Evolutionary conservation across 768 basidiomycete genomes (phyloP).

Genomic region (Strobilomyces echinocephalus): DNA sequence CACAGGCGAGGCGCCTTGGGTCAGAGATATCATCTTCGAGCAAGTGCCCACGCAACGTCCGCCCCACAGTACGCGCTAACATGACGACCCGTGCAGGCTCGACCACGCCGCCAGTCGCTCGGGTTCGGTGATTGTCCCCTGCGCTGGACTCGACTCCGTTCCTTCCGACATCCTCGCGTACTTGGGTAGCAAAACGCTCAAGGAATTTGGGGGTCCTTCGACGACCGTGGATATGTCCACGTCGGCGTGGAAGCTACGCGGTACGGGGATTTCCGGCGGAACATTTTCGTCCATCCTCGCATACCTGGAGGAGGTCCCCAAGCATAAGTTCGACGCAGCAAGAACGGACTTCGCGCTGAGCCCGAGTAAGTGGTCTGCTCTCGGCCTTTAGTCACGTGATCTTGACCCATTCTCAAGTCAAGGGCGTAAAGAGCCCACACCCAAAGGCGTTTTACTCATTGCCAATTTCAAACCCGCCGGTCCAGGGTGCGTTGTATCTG

Average conservation of each 20-base stretch:
- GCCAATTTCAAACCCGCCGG: conserved; percentile 27
- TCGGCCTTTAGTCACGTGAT: not conserved
- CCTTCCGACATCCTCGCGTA: conserved; percentile 70
- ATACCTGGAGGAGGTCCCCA: conserved; percentile 30
- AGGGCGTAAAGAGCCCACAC: conserved; percentile 26
- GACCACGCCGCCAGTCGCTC: conserved; percentile 69
- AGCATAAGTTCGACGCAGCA: conserved; percentile 27
- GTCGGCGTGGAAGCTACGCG: conserved; percentile 40
- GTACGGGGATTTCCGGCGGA: conserved; percentile 33
- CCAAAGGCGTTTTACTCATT: conserved; percentile 35
- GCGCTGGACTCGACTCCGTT: conserved; percentile 73
- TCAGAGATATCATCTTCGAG: conserved; percentile 56
- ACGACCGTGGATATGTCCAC: conserved; percentile 50
- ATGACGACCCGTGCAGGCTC: conserved; percentile 41
- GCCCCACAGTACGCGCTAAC: conserved; percentile 5
- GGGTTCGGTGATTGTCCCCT: conserved; percentile 71
- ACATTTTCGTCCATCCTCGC: conserved; percentile 35
- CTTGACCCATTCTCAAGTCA: conserved; percentile 23
- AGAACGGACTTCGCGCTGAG: conserved; percentile 38
- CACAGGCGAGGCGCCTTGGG: conserved; percentile 68
- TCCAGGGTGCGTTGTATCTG: conserved; percentile 39
- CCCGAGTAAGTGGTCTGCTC: conserved; percentile 32
- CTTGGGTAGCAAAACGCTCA: conserved; percentile 66
- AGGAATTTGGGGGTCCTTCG: conserved; percentile 36
- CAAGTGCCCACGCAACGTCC: conserved; percentile 30